Percentiles rank a stretch among this genome's conserved stretches.
Evolutionary conservation across 805 yeast genomes (phyloP).

Genomic region (Monosporozyma siamensis): DNA sequence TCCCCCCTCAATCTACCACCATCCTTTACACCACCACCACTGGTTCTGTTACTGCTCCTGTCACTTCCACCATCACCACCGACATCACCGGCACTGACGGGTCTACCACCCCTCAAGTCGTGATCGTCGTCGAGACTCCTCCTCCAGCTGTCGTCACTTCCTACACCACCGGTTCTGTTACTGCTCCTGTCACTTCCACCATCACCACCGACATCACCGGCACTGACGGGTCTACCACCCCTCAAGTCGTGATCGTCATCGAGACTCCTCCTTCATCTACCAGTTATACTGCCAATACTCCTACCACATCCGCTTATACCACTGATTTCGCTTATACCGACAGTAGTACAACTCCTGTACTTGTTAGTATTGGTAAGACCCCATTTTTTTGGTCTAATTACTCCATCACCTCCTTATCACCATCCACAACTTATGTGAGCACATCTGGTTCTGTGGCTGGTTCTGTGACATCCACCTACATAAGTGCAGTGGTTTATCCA

Average conservation of each 20-base stretch:
- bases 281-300: constrained; percentile 21
- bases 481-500: too few relatives aligned
- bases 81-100: constrained; percentile 16
- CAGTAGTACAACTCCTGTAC: too few relatives aligned
- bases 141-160: constrained; percentile 31
- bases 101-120: constrained; percentile 33
- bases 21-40: constrained; percentile 19
- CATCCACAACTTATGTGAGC: too few relatives aligned
- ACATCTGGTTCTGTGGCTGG: too few relatives aligned
- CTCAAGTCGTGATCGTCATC: constrained; percentile 31
- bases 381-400: too few relatives aligned
- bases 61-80: constrained; percentile 22
- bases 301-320: constrained; percentile 18
- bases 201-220: constrained; percentile 6
- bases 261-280: constrained; percentile 31
- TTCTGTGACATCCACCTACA: too few relatives aligned
- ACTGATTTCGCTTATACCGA: too few relatives aligned
- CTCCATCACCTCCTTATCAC: too few relatives aligned
- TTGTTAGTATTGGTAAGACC: too few relatives aligned
- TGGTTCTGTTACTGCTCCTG: constrained; percentile 30
- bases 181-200: constrained; percentile 18
- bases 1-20: too few relatives aligned
- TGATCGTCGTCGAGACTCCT: constrained; percentile 29
- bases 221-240: too few relatives aligned
- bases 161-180: constrained; percentile 28